Base-by-base conservation (phyloP, 1,284 basidiomycete genomes). In the Pseudomicrostroma phylloplanum region DNA sequence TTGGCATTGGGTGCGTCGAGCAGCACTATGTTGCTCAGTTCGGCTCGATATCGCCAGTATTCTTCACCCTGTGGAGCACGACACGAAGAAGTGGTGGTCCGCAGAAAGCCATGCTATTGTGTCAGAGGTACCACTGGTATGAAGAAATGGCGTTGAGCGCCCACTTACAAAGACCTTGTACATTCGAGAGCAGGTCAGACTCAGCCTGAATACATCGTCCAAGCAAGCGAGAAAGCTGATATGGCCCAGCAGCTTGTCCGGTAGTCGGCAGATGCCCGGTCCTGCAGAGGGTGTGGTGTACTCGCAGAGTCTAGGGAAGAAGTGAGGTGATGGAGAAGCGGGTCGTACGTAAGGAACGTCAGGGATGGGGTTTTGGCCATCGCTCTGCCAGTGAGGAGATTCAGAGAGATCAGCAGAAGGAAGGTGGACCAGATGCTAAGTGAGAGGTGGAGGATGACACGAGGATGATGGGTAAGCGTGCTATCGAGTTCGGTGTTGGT, bases 21-120 rank as follows among this genome's bases (percentile, higher is more conserved):
- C 21, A 54, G 21, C 7, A 6, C 25, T 2, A 54, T 13, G 25
- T 15, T 25, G 51, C 13, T 21, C 13, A 13, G 25, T 15, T 54
- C 21, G 17, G 51, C 51, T 15, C 51, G 51, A 15, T 25, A 26
- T 17, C 51, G 51, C 51, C 51, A 54, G 51, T 54, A 54, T 15
- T 19, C 13, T 25, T 54, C 51, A 23, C 51, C 21, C 51, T 54
- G 51, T 19, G 8, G 21, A 21, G 51, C 8, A 48, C n/a, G 46
- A 48, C n/a, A 23, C 46, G 46, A 23, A 48, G 7, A n/a, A n/a
- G 46, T 48, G 12, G 17, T 48, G 46, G 46, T 23, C 30, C 30
- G 30, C 30, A 36, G 30, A 9, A 36, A 36, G 30, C 30, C 30
- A 36, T 9, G 9, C 30, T 9, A 36, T 9, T 36, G 30, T 36